These are phyloP conservation scores for Boletus vermiculosoides DNA, from an alignment of 768 basidiomycete genomes.

Conservation along the genomic window DNA sequence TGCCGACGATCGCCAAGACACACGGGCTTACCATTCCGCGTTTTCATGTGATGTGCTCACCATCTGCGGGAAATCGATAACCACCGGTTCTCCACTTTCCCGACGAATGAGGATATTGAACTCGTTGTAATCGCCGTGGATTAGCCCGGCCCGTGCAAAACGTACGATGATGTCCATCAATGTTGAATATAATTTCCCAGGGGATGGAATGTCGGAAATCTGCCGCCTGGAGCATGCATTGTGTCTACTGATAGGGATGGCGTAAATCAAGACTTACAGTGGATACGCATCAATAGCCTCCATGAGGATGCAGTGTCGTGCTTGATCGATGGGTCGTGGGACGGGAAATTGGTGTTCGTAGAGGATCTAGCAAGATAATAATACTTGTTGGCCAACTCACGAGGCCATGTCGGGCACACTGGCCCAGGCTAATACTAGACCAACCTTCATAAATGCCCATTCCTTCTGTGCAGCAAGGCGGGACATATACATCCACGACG, in stretches of 20 bases:
- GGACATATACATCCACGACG: slow-evolving; percentile 99
- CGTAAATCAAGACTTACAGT: slow-evolving; percentile 54
- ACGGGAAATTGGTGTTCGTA: slow-evolving; percentile 93
- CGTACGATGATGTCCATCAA: slow-evolving; percentile 97
- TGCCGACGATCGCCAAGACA: slow-evolving; percentile 14
- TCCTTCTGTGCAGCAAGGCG: slow-evolving; percentile 95
- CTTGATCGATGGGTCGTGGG: slow-evolving; percentile 90
- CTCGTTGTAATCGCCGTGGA: slow-evolving; percentile 99
- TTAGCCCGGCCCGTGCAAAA: slow-evolving; percentile 90
- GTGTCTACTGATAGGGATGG: background rate
- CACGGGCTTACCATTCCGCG: slow-evolving; percentile 78
- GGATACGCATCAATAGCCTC: slow-evolving; percentile 94
- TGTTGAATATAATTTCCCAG: slow-evolving; percentile 85
- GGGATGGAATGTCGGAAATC: slow-evolving; percentile 77
- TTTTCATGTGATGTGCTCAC: slow-evolving; percentile 95
- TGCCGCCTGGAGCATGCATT: slow-evolving; percentile 61
- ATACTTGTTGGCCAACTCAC: background rate
- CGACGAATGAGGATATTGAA: slow-evolving; percentile 95
- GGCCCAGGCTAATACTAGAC: background rate
- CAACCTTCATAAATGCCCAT: slow-evolving; percentile 97
- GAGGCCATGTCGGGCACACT: background rate
- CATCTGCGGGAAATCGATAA: slow-evolving; percentile 99
- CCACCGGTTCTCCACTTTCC: slow-evolving; percentile 70
- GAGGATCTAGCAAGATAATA: slow-evolving; percentile 59
- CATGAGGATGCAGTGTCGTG: slow-evolving; percentile 94